Evolutionary conservation across 2,329 filamentous ascomycete species (phyloP).

Genomic region (Ascosphaera pollenicola): DNA sequence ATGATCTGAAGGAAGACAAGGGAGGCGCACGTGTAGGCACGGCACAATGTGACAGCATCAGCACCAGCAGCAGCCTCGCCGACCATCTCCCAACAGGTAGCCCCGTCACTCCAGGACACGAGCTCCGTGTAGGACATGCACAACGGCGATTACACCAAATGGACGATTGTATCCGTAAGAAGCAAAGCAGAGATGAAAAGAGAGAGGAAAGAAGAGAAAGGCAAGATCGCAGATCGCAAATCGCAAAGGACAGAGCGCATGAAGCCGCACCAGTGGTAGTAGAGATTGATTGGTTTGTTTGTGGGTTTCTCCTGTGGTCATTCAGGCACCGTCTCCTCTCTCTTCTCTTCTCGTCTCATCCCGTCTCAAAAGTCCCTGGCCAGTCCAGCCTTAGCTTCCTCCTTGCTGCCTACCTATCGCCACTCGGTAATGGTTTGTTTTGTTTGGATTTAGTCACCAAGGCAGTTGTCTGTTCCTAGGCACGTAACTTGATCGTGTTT

Average conservation of each 20-base stretch:
- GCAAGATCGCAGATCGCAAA: background rate
- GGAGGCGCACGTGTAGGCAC: background rate
- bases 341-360: background rate
- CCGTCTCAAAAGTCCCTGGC: background rate
- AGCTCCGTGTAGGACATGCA: background rate
- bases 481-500: no score
- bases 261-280: background rate
- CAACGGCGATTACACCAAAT: background rate
- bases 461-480: no score
- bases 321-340: background rate
- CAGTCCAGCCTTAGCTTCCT: no score
- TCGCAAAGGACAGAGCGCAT: background rate
- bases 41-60: background rate
- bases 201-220: background rate
- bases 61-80: background rate
- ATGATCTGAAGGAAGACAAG: background rate
- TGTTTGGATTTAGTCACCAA: no score
- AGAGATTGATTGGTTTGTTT: background rate
- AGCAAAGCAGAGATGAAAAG: background rate
- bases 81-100: no score
- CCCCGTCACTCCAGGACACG: background rate
- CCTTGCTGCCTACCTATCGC: no score
- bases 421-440: no score
- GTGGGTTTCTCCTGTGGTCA: background rate
- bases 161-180: background rate